Percentiles rank a stretch among this genome's conserved stretches.
Conservation (phyloP, 2,329 filamentous ascomycete genomes). For the Leptographium lundbergii region DNA sequence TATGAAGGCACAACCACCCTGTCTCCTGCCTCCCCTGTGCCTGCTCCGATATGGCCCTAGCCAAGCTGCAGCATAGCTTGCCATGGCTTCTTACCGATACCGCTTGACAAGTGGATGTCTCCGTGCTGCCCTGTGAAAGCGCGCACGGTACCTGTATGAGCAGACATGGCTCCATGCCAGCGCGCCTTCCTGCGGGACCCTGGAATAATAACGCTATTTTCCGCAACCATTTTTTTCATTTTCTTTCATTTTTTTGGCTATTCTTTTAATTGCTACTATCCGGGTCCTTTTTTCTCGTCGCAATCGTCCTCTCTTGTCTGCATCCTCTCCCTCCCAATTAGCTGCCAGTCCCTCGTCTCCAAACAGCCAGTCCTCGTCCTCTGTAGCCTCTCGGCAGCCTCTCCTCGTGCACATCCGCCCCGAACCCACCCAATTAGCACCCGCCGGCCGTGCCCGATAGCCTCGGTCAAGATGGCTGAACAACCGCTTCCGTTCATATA, state of each 20-base stretch:
- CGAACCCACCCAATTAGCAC: neutral
- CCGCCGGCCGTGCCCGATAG: neutral
- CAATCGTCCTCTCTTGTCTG: neutral
- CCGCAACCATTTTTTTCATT: neutral
- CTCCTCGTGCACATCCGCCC: neutral
- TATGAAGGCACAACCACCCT: neutral
- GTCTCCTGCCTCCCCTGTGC: too few relatives aligned
- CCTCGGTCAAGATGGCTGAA: conserved; percentile 41
- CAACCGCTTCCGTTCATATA: conserved; percentile 82
- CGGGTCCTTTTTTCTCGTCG: neutral
- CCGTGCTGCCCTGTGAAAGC: neutral
- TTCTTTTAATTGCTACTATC: neutral
- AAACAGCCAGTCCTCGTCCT: neutral
- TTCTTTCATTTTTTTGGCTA: neutral
- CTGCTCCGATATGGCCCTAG: too few relatives aligned
- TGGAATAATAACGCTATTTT: neutral
- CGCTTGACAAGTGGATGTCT: neutral
- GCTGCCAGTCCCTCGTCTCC: neutral
- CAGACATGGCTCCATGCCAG: neutral
- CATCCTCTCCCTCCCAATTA: neutral
- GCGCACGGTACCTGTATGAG: neutral
- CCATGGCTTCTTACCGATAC: neutral
- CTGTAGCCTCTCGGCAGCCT: neutral
- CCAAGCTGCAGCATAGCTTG: too few relatives aligned
- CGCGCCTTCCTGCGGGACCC: neutral